These are phyloP conservation scores for Guadua angustifolia DNA, from an alignment of 176 grass and related monocot genomes.

Conservation along the genomic window DNA sequence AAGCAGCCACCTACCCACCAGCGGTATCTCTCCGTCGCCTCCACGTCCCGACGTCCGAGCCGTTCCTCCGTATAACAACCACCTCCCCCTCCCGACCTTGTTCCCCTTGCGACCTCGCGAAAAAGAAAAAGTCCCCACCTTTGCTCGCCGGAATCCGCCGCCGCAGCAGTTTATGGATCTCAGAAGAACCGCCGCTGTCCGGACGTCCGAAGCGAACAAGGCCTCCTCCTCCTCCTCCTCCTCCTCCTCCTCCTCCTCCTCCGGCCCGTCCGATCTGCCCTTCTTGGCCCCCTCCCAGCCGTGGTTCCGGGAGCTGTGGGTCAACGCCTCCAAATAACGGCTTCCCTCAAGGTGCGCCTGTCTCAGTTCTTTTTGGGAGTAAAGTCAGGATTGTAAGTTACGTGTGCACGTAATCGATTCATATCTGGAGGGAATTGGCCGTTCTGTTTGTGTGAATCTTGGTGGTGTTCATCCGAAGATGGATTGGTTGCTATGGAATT, in stretches of 20 bases:
- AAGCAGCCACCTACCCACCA: constrained; percentile 4
- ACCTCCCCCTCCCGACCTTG: neutral
- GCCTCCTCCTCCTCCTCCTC: neutral
- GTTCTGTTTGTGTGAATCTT: constrained; percentile 1
- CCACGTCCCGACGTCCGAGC: neutral
- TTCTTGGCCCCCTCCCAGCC: constrained; percentile 51
- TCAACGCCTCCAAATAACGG: constrained; percentile 50
- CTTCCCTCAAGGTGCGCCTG: neutral
- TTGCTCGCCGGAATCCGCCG: constrained; percentile 45
- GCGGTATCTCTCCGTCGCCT: neutral
- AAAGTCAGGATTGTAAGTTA: neutral
- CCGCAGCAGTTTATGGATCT: constrained; percentile 56
- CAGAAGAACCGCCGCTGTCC: constrained; percentile 35
- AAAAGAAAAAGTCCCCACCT: neutral
- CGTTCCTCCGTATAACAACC: constrained; percentile 5
- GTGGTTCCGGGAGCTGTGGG: constrained; percentile 80
- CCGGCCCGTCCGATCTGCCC: constrained; percentile 32
- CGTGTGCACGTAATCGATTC: neutral
- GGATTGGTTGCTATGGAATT: neutral
- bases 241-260: neutral
- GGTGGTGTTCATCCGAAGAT: neutral
- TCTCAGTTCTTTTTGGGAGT: neutral
- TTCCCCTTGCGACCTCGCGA: constrained; percentile 13
- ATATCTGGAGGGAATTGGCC: neutral
- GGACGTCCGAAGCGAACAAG: constrained; percentile 37